Base-by-base conservation (phyloP, 2,329 filamentous ascomycete genomes). In the Zelopaecilomyces penicillatus region DNA sequence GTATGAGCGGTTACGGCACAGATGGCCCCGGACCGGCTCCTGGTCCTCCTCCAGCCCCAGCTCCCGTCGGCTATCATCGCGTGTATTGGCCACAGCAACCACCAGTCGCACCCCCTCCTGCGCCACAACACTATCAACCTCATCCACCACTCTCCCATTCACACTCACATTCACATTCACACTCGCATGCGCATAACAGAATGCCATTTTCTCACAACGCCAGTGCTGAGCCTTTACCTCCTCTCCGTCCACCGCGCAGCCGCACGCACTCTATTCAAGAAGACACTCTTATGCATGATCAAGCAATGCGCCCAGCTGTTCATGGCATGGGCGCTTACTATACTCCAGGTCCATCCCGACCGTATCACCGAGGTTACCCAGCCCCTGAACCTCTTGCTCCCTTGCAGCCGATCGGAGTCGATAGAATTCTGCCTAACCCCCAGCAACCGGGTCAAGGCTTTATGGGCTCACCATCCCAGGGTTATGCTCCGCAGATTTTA, bases 171-270 rank as follows among this genome's bases (percentile, higher is more conserved):
- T 19, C 19, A 19, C 19, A 19, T 19, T 19, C 19, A 19, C 19
- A 19, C 19, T 19, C 47, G n/a, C 43, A 53, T 26, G 43, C 59
- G 9, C 48, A 57, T 30, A 50, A 62, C 3, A 57, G 65, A 28
- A 59, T 64, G 10, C 61, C 65, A 1, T 67, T 65, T 44, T 61
- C 62, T 30, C 63, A 63, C 30, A 57, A 59, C 31, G 57, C 54
- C 10, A 63, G 52, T 45, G 55, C 63, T 8, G 64, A 67, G 34
- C 64, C 63, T 27, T 52, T 68, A 26, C 65, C 65, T 4, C 65
- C 65, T 5, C 53, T 68, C 33, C 57, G 65, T 34, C 65, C 65
- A n/a, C 57, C 65, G 10, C 57, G 65, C 34, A 54, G 56, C 30
- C 63, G 63, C 19, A 59, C 57, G 36, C 62, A 61, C 30, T 60